Evolutionary conservation across 2,329 filamentous ascomycete species (phyloP).

Genomic region (Beauveria rudraprayagi): DNA sequence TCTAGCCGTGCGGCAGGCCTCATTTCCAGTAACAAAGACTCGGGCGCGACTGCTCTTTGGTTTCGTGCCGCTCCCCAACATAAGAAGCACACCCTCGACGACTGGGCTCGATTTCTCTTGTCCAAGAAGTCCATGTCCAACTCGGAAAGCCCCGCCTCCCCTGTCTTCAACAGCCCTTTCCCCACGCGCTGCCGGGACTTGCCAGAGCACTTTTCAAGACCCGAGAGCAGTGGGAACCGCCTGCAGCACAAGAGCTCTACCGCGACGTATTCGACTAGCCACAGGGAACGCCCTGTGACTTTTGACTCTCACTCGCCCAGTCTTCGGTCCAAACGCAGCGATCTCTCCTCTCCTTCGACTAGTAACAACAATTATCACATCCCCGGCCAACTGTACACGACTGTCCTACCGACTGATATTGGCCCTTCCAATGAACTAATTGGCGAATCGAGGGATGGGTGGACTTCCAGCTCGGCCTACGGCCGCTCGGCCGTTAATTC

Average conservation of each 20-base stretch:
- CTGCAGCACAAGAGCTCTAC: slow-evolving; percentile 42
- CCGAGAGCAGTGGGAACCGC: slow-evolving; percentile 32
- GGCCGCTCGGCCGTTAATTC: slow-evolving; percentile 51
- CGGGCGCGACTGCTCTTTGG: slow-evolving; percentile 40
- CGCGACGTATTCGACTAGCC: slow-evolving; percentile 38
- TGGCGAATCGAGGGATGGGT: slow-evolving; percentile 49
- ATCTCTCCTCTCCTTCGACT: slow-evolving; percentile 51
- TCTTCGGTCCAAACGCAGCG: slow-evolving; percentile 53
- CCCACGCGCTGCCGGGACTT: slow-evolving; percentile 32
- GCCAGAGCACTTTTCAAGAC: slow-evolving; percentile 34
- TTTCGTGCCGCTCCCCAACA: slow-evolving; percentile 50
- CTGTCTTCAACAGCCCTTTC: slow-evolving; percentile 48
- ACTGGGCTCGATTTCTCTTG: slow-evolving; percentile 51
- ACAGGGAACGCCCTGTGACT: slow-evolving; percentile 40
- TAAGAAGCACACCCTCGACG: slow-evolving; percentile 42
- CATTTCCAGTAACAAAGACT: slow-evolving; percentile 41
- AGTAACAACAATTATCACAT: slow-evolving; percentile 34
- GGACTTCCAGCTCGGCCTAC: slow-evolving; percentile 47
- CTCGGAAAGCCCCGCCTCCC: slow-evolving; percentile 45
- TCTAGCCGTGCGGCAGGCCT: slow-evolving; percentile 56
- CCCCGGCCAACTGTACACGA: slow-evolving; percentile 41
- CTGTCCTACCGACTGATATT: slow-evolving; percentile 44
- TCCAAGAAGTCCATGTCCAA: slow-evolving; percentile 36
- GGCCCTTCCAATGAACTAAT: slow-evolving; percentile 48
- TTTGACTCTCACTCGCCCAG: slow-evolving; percentile 52